Conservation (phyloP, 2,329 filamentous ascomycete genomes). For the Xylaria sp. region DNA sequence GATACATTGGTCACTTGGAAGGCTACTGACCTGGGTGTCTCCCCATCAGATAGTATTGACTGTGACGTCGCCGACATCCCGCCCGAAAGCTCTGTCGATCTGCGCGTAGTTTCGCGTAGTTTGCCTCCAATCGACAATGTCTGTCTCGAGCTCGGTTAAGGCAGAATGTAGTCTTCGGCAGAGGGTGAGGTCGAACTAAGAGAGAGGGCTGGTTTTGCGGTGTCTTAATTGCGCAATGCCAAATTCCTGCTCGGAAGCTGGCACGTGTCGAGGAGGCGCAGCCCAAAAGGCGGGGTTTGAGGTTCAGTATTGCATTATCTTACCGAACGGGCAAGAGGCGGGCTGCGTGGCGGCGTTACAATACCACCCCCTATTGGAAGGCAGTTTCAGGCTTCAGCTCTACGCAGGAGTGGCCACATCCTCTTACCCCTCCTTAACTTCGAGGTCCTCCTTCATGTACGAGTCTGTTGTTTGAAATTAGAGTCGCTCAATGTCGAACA, state of each 20-base stretch:
- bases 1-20: background rate
- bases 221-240: background rate
- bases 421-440: background rate
- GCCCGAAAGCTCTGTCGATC: background rate
- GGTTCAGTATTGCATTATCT: background rate
- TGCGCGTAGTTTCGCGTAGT: background rate
- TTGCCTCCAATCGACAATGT: background rate
- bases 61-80: background rate
- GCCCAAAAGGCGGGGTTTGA: background rate
- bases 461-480: background rate
- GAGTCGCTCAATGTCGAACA: constrained; percentile 1
- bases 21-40: constrained; percentile 2
- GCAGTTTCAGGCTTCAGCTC: too few relatives aligned
- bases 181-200: background rate
- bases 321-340: background rate
- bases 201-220: background rate
- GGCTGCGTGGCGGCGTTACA: background rate
- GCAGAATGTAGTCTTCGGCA: background rate
- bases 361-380: background rate
- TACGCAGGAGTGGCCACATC: too few relatives aligned
- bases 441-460: background rate
- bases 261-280: too few relatives aligned
- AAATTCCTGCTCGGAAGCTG: background rate
- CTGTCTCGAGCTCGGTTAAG: background rate
- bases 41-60: background rate